Evolutionary conservation across 441 rosid species (phyloP), one percentile per base, ranked within the genome.

Genomic region (Rhodomyrtus psidioides): DNA sequence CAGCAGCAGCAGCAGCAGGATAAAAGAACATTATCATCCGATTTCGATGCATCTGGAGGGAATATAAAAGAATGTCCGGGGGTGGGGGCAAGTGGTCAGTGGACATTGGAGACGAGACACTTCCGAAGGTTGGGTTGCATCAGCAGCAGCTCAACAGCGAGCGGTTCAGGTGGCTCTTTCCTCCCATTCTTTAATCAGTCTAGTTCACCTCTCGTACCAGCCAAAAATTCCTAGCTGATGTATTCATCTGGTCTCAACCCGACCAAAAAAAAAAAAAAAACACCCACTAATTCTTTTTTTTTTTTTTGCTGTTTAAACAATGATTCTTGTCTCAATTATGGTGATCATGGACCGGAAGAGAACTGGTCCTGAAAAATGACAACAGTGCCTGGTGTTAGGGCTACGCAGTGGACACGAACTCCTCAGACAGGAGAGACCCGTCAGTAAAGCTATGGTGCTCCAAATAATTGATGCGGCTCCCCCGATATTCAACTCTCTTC

Each of bases 381-480:
- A 85, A 82, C 86, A 74, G 83, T 86, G 91, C 85, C 57, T 53
- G 87, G 65, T 60, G 88, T 86, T 87, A 85, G 85, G 83, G 82
- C 54, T 85, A 86, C 90, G 85, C 90, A 88, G 60, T 83, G 62
- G 85, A 89, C 84, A 86, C 54, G 56, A 54, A 82, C 82, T 56
- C 83, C 53, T 84, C 87, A 58, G 88, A 62, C 88, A 74, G 74
- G 34, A 34, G 34, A 75, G 2, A 51, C 83, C 85, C 70, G 65
- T 49, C 42, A 19, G 39, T 15, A 23, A 82, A 17, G 58, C 30
- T 28, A 54, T 53, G 56, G 83, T 28, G 79, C 79, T 39, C 79
- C 79, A 39, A 34, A 70, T 70, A 70, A 70, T 70, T 70, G 79
- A 24, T 70, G n/a, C 79, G 6, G 13, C 79, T 39, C 79, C 21